Conservation (phyloP, 495 filamentous ascomycete genomes). For the Annulohypoxylon moriforme region DNA sequence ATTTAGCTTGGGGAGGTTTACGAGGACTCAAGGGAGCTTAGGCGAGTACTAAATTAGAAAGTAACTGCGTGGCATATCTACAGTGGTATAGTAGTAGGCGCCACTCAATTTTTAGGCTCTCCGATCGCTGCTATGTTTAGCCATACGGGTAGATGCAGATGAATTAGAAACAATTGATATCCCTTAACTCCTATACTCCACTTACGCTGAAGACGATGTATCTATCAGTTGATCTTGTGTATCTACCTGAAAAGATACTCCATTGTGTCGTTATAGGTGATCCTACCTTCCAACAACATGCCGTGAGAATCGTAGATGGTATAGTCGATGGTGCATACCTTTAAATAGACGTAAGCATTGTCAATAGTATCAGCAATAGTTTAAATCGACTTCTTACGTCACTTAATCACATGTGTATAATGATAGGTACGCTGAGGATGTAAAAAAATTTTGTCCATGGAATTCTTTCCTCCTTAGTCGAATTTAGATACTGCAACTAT, state of each 20-base stretch:
- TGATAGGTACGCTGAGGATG: not conserved
- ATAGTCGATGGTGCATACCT: not conserved
- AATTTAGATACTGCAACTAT: slow-evolving; percentile 23
- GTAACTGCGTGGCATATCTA: not conserved
- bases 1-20: not conserved
- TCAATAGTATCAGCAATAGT: not conserved
- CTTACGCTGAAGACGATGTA: not conserved
- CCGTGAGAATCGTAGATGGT: not conserved
- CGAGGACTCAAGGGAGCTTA: not conserved
- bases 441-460: slow-evolving; percentile 17
- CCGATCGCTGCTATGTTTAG: not conserved
- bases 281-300: not conserved
- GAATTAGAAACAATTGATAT: not conserved
- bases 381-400: not conserved
- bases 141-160: no score
- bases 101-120: no score
- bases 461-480: slow-evolving; percentile 11
- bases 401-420: slow-evolving; percentile 1
- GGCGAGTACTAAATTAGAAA: no score
- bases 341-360: slow-evolving; percentile 1
- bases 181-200: not conserved
- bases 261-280: not conserved
- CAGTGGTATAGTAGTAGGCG: no score
- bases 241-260: not conserved
- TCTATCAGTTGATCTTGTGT: slow-evolving; percentile 1